phyloP scores from a whole-genome alignment of 2,329 filamentous ascomycete species.

The Penicillium aurantiogriseum region DNA sequence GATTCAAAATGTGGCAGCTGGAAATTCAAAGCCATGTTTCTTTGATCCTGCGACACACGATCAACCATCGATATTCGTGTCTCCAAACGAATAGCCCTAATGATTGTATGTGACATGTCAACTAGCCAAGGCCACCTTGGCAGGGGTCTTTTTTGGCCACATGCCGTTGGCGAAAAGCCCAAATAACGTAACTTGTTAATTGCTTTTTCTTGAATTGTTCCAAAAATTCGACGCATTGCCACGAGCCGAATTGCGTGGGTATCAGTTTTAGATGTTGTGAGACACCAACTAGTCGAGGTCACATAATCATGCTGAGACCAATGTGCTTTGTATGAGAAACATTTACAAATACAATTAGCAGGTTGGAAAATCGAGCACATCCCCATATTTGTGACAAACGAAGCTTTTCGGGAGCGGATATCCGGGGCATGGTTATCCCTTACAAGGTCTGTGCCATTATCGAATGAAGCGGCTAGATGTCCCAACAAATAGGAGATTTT shows the following conservation, averaged over 20 bases:
- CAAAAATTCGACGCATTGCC: background rate
- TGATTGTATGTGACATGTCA: background rate
- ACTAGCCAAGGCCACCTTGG: background rate
- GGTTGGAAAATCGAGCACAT: background rate
- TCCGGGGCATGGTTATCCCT: background rate
- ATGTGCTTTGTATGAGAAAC: background rate
- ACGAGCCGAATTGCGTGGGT: background rate
- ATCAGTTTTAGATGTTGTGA: background rate
- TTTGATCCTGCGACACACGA: background rate
- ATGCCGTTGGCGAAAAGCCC: background rate
- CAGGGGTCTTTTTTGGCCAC: background rate
- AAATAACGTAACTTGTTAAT: background rate
- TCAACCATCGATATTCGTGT: background rate
- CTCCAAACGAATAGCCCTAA: background rate
- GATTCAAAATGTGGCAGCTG: background rate
- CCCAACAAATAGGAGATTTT: slow-evolving; percentile 1
- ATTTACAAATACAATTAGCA: background rate
- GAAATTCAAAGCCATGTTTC: background rate
- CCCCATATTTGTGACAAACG: background rate
- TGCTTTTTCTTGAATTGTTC: background rate
- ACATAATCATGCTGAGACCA: background rate
- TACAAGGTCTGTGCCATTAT: background rate
- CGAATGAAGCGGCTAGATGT: background rate
- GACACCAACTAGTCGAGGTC: background rate
- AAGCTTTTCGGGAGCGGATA: background rate